Percentiles rank a stretch among this genome's conserved stretches.
Evolutionary conservation across 1,139 yeast species (phyloP).

Genomic region (Geotrichum macrosporum): DNA sequence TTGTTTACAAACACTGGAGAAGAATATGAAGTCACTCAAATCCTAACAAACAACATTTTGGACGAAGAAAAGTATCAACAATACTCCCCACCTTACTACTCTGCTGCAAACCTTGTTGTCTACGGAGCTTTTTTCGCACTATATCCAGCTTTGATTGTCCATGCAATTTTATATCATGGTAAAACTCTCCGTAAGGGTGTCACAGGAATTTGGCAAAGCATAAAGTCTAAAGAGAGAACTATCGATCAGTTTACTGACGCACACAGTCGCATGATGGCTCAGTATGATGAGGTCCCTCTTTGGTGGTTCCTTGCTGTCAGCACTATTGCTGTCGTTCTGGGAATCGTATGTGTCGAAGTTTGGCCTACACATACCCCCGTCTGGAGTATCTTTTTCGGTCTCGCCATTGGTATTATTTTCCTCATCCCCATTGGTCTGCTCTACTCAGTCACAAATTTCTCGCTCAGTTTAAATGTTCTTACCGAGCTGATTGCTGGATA

Average conservation of each 20-base stretch:
- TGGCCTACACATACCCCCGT: conserved; percentile 41
- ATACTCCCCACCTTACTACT: conserved; percentile 52
- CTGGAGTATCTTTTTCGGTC: conserved; percentile 54
- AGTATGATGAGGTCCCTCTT: conserved; percentile 59
- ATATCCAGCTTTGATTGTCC: conserved; percentile 54
- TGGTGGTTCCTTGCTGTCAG: conserved; percentile 52
- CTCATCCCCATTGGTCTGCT: conserved; percentile 49
- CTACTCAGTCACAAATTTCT: conserved; percentile 43
- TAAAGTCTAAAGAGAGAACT: conserved; percentile 23
- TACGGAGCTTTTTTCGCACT: conserved; percentile 57
- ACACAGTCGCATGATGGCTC: conserved; percentile 52
- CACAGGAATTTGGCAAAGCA: conserved; percentile 27
- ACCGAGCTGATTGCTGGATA: conserved; percentile 61
- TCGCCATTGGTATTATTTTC: conserved; percentile 51
- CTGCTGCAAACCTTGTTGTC: conserved; percentile 52
- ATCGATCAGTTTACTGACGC: conserved; percentile 47
- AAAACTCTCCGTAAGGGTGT: conserved; percentile 29
- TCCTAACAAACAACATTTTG: conserved; percentile 38
- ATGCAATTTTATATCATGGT: conserved; percentile 36
- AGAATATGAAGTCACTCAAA: conserved; percentile 41
- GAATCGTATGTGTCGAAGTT: conserved; percentile 43
- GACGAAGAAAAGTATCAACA: conserved; percentile 34
- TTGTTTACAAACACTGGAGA: conserved; percentile 49
- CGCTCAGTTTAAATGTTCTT: conserved; percentile 52
- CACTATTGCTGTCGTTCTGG: conserved; percentile 47